Base-by-base conservation (phyloP, 2,329 filamentous ascomycete species). In the Metarhizium rileyi region DNA sequence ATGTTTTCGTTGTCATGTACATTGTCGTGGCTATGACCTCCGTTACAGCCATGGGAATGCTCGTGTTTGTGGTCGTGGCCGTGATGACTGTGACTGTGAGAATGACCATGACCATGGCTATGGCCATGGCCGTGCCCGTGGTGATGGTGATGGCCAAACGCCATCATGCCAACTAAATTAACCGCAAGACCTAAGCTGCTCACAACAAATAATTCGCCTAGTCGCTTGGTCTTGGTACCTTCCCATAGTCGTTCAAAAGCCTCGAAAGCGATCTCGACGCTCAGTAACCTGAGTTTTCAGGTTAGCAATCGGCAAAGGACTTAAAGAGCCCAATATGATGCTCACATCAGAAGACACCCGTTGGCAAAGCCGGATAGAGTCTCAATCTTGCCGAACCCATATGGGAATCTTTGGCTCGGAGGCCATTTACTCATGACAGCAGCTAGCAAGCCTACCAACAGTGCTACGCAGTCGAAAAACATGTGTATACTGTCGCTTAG, bases 401-500 rank as follows among this genome's bases (percentile, higher is more conserved):
- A 97, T 0, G 93, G 93, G 59, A 95, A 97, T 20, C 84, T 77
- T 52, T 86, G 77, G 63, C 86, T 95, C 1, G 90, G 86, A 1
- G 90, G 90, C 90, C 93, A 96, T 68, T 97, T 97, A 68, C 88
- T 93, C 74, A 95, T 88, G 5, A 98, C 90, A 2, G 91, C 86
- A 26, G 93, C 93, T 58, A 91, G 85, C 9, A 98, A 74, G 10
- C 93, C 93, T 33, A 98, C 90, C 1, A 87, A 81, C 26, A 98
- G 77, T 20, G 91, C 93, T 33, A 96, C 83, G 58, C 93, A 98
- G 68, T 98, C 93, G 60, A 98, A 97, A 61, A 98, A 91, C 93
- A 98, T 98, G 69, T 98, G 93, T 55, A 98, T 93, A 61, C 90
- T 97, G 67, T 98, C 93, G 57, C 90, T 95, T 18, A 98, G 79